Conservation (phyloP, 257 asterid genomes). For the Perilla frutescens region DNA sequence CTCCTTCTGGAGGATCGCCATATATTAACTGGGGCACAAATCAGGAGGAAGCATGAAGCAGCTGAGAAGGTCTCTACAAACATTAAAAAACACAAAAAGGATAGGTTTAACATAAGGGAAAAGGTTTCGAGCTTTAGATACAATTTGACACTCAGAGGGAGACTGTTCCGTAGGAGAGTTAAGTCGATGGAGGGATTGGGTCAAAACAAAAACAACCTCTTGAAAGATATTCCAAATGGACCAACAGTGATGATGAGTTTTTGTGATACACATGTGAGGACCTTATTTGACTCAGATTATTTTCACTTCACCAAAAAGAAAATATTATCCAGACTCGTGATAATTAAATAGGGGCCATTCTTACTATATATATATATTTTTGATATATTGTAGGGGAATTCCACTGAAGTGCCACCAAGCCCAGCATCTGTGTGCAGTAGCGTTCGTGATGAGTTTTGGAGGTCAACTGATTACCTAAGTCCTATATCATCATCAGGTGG, state of each 20-base stretch:
- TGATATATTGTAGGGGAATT: constrained; percentile 68
- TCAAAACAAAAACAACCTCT: constrained; percentile 46
- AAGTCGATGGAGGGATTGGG: constrained; percentile 54
- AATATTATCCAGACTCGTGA: not conserved
- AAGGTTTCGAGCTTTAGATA: constrained; percentile 84
- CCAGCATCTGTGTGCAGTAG: constrained; percentile 97
- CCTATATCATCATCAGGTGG: constrained; percentile 70
- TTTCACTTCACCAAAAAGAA: constrained; percentile 10
- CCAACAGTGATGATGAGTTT: constrained; percentile 54
- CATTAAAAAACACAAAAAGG: constrained; percentile 69
- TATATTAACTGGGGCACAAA: constrained; percentile 73
- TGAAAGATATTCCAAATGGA: constrained; percentile 58
- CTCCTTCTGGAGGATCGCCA: constrained; percentile 91
- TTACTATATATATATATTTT: constrained; percentile 9
- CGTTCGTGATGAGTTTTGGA: constrained; percentile 73
- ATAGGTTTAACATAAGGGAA: constrained; percentile 77
- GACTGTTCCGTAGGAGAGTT: constrained; percentile 78
- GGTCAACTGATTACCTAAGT: constrained; percentile 68
- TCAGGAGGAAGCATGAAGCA: constrained; percentile 84
- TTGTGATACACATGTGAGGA: constrained; percentile 73
- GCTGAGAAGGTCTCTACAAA: constrained; percentile 63
- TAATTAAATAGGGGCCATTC: constrained; percentile 4
- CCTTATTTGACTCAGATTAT: constrained; percentile 25
- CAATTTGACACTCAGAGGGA: constrained; percentile 77
- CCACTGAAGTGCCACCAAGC: constrained; percentile 99